Evolutionary conservation across 192 early-diverging fungal species (phyloP), one percentile per base, ranked within the genome.

Genomic region (Chytriomyces sp.): DNA sequence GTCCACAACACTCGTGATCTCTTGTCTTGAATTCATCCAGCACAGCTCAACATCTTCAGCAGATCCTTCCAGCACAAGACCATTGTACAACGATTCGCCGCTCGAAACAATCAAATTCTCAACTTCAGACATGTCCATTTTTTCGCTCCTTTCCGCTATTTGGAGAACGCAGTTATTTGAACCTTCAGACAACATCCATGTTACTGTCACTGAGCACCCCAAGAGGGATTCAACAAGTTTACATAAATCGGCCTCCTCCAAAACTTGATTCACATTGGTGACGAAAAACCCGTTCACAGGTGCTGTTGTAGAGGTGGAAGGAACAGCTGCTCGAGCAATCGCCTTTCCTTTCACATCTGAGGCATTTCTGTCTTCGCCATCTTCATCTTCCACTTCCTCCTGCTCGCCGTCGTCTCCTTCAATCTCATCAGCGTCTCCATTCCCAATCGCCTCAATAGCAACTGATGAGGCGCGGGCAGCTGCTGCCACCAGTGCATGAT

Each of bases 1-100:
- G 26, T 60, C 59, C 10, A 62, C 57, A 16, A 47, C n/a, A 23
- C 45, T 47, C 26, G 60, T 62, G 7, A 73, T 60, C 26, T 46
- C 43, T 9, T 46, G 53, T 59, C 62, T 73, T 18, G 8, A 18
- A 47, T 60, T 73, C 23, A 73, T 60, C 71, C 71, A 73, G 26
- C 71, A 73, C 28, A 73, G 28, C 45, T 73, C 61, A n/a, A 73
- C 23, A 7, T 62, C 71, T 23, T 73, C 71, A 11, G 71, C 71
- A 8, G 44, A 46, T 20, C 61, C 61, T 18, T 62, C 23, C 71
- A 73, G 43, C 11, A 73, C 71, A 2, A 73, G 13, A 5, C n/a
- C 24, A 6, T 45, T 60, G 16, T n/a, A 45, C 8, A 70, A 28
- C 50, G 48, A 24, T 13, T 62, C 61, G 11, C 23, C 71, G 53